Evolutionary conservation across 441 rosid species (phyloP), one percentile per base, ranked within the genome.

Genomic region (Gossypium lobatum): DNA sequence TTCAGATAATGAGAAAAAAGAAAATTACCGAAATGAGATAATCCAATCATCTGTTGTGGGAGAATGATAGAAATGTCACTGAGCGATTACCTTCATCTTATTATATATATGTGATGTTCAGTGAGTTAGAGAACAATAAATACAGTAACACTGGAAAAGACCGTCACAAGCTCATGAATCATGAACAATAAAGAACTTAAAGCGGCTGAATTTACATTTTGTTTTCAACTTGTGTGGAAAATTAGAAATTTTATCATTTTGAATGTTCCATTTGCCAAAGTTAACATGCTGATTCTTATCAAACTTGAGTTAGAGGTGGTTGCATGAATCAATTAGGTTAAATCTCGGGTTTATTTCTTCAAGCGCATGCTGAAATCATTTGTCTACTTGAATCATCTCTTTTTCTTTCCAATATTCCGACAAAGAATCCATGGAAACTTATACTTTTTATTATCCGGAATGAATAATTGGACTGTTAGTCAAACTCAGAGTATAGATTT

Each of bases 1-100:
- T 57, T 79, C 79, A 76, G 82, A 77, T 77, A 76, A 75, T 72
- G 70, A 64, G 68, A 17, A 77, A 10, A 18, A 10, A 18, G 37
- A 25, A 52, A 63, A 73, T 79, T 79, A 76, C 42, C 80, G 76
- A 34, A 73, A 79, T 70, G 76, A 64, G 11, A 28, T 73, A 55
- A 31, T 73, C 39, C 10, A 42, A 42, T 31, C 37, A 31, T 31
- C 48, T 75, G 42, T 71, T 75, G 37, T 20, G 45, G 71, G 64
- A 62, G 83, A 74, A 53, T 73, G 46, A 34, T 45, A 45, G 50
- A 45, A 45, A 45, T 45, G 50, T 73, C 59, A 72, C 73, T 48
- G 57, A 63, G 48, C 77, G 25, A 21, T 67, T 76, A 16, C 50
- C 65, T 25, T 20, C 37, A 31, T 31, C 37, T 73, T 21, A 16